Base-by-base conservation (phyloP, 192 early-diverging fungal genomes). In the Linnemannia zychae region DNA sequence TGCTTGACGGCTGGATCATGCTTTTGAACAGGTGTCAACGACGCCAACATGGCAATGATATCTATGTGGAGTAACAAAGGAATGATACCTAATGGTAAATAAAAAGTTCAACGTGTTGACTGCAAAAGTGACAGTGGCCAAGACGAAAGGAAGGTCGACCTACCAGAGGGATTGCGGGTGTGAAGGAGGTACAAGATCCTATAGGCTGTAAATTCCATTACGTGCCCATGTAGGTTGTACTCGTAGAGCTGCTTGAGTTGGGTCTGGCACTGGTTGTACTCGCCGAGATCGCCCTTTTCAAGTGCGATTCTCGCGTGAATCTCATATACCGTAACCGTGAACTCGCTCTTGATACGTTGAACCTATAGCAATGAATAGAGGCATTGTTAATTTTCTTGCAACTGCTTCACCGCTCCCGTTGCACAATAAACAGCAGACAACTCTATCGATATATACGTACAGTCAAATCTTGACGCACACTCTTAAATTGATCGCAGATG, bases 231-330 rank as follows among this genome's bases (percentile, higher is more conserved):
- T 31, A 96, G 84, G 40, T 93, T 91, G 66, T 92, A 86, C 63
- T 89, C 82, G 83, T 99, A 99, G 33, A 99, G 89, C 52, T 95
- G 92, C 81, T 96, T 97, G 49, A 99, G 88, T 85, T 99, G 97
- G 7, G 96, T 97, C 87, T 98, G 97, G 84, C 98, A 99, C 81
- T 98, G 98, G 78, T 99, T 99, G 89, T 94, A 99, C 90, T 99
- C 98, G 80, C 98, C 98, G 33, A 99, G 90, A 81, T 99, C 98
- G 60, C 95, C 91, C 93, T 95, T 97, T 87, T 99, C 98, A 63
- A 99, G 82, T 17, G 98, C 98, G 77, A 99, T 99, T 57, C 98
- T 88, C 22, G 97, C 98, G 89, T 99, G 97, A 22, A 90, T 92
- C 87, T 99, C 98, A 87, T 99, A 99, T 3, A 99, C 98, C 67